A percentile compares a stretch with the other conserved stretches of the same genome.
These are phyloP conservation scores for Coemansia sp. DNA, from an alignment of 192 early-diverging fungal genomes.

Conservation along the genomic window DNA sequence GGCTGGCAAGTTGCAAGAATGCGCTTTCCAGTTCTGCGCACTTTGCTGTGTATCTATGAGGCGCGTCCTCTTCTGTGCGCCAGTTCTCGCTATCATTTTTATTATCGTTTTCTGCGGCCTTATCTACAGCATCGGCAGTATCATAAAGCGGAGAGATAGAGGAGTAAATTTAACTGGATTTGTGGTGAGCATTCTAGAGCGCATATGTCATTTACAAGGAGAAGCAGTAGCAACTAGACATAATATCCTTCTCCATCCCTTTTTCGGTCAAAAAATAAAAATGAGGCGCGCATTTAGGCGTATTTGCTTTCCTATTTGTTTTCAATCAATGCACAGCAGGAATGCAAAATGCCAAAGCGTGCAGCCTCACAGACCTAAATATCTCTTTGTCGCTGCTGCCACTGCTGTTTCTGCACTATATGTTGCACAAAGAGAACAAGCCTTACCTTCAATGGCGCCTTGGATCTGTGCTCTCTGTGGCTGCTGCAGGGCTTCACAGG, in stretches of 20 bases:
- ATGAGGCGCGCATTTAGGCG: no score
- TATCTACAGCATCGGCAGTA: neutral
- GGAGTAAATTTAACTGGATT: no score
- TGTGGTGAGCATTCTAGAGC: neutral
- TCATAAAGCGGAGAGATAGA: neutral
- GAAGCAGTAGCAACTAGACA: neutral
- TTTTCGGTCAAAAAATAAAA: neutral
- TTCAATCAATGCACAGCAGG: no score
- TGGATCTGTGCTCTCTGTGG: neutral
- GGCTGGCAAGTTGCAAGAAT: slow-evolving; percentile 28
- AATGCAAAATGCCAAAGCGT: no score
- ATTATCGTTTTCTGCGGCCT: neutral
- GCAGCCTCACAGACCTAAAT: no score
- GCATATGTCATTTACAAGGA: neutral
- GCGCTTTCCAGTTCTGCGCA: slow-evolving; percentile 32
- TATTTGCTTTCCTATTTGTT: no score
- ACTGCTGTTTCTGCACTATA: no score
- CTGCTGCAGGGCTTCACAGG: slow-evolving; percentile 1
- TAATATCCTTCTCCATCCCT: neutral
- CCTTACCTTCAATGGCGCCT: neutral
- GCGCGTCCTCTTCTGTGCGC: neutral
- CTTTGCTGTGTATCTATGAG: slow-evolving; percentile 27
- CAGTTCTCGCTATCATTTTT: neutral
- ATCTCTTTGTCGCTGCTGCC: no score
- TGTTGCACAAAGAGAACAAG: no score